A percentile compares a stretch with the other conserved stretches of the same genome.
Conservation (phyloP, 2,329 filamentous ascomycete species). For the Aspergillus melleus region DNA sequence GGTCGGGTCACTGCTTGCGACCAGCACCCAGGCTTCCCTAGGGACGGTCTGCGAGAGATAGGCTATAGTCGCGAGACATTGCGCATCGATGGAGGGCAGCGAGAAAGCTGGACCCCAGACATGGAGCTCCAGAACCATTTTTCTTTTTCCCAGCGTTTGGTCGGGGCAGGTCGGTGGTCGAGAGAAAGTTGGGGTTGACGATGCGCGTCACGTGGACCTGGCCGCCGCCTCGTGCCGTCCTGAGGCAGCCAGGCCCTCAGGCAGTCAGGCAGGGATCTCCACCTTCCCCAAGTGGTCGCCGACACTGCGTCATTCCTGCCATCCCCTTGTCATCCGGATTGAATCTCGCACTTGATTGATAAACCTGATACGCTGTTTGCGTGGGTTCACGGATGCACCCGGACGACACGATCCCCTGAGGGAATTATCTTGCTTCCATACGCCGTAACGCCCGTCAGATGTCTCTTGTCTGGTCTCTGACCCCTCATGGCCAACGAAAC, state of each 20-base stretch:
- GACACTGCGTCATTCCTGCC: too few relatives aligned
- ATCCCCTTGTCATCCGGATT: background rate
- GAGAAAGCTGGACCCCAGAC: conserved; percentile 89
- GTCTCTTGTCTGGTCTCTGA: too few relatives aligned
- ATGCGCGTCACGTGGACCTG: background rate
- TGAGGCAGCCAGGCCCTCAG: background rate
- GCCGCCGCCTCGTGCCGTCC: background rate
- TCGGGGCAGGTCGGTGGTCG: background rate
- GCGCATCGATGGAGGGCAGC: conserved; percentile 84
- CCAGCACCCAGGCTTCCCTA: conserved; percentile 63
- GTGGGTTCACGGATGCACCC: background rate
- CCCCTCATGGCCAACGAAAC: too few relatives aligned
- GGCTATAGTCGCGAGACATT: conserved; percentile 81
- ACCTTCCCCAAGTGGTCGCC: too few relatives aligned
- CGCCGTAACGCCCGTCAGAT: too few relatives aligned
- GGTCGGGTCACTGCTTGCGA: conserved; percentile 72
- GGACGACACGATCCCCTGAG: background rate
- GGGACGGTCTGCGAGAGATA: conserved; percentile 68
- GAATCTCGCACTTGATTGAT: background rate
- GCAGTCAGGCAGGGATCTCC: too few relatives aligned
- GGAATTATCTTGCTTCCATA: background rate
- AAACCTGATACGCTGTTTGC: background rate
- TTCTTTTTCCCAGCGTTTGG: conserved; percentile 38
- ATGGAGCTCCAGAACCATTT: conserved; percentile 71
- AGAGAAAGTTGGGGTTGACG: background rate